Conservation (phyloP, 2,329 filamentous ascomycete genomes). For the Immersiporthe knoxdaviesiana region DNA sequence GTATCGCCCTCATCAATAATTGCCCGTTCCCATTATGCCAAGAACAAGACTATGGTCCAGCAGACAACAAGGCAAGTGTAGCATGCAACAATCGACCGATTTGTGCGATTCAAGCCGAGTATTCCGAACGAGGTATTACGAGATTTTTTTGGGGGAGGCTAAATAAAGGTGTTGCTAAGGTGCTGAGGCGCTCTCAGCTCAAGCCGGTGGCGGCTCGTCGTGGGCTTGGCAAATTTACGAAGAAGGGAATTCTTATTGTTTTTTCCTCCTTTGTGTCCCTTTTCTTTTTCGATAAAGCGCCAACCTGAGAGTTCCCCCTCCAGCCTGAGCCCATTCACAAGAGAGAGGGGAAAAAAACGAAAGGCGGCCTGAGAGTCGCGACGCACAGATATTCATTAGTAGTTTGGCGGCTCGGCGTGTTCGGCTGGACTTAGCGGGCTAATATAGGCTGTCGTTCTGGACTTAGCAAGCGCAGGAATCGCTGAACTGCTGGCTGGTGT, state of each 20-base stretch:
- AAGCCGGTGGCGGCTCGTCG: background rate
- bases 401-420: background rate
- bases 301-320: background rate
- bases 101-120: background rate
- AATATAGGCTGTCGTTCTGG: background rate
- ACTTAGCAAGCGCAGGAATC: background rate
- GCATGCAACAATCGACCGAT: background rate
- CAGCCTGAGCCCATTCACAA: background rate
- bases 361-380: background rate
- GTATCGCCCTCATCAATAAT: background rate
- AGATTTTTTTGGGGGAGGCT: background rate
- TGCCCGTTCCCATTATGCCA: background rate
- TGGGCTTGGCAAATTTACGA: background rate
- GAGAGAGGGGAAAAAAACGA: no score
- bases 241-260: background rate
- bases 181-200: slow-evolving; percentile 4
- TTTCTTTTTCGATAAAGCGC: background rate
- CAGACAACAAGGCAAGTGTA: background rate
- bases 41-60: background rate
- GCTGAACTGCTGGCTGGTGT: background rate
- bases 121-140: background rate
- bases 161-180: background rate
- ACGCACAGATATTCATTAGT: background rate
- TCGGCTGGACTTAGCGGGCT: background rate
- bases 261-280: background rate